Conservation (phyloP, 2,329 filamentous ascomycete genomes). For the Ustulina deusta region DNA sequence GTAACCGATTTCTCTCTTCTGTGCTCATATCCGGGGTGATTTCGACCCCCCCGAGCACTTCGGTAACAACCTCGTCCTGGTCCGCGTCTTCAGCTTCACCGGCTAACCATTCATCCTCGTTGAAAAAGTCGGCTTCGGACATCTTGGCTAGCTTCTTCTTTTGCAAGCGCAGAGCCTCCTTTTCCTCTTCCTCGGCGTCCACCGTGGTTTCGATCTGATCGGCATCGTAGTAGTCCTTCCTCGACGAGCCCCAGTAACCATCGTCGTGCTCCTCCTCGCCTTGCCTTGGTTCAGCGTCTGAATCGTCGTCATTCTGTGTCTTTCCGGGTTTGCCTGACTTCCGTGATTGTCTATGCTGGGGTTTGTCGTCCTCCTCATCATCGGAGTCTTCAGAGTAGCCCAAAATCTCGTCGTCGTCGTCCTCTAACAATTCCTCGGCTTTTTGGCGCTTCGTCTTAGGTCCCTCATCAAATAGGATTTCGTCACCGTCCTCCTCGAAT, state of each 20-base stretch:
- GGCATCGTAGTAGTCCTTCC: constrained; percentile 92
- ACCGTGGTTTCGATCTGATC: constrained; percentile 67
- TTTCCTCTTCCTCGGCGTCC: constrained; percentile 87
- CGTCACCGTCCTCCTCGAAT: constrained; percentile 88
- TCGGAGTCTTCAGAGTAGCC: constrained; percentile 71
- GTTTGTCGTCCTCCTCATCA: constrained; percentile 55
- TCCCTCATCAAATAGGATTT: constrained; percentile 85
- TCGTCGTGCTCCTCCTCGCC: constrained; percentile 64
- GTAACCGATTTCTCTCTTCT: constrained; percentile 79
- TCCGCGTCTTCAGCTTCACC: constrained; percentile 63
- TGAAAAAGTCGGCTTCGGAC: constrained; percentile 93
- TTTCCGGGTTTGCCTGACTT: constrained; percentile 45
- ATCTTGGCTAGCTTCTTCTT: constrained; percentile 91
- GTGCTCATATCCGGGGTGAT: constrained; percentile 82
- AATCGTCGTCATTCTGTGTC: constrained; percentile 45
- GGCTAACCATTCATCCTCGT: constrained; percentile 86
- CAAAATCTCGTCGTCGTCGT: constrained; percentile 72
- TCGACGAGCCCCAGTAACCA: constrained; percentile 87
- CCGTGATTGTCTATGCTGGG: constrained; percentile 61
- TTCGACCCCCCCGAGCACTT: constrained; percentile 86
- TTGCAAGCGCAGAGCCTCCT: constrained; percentile 87
- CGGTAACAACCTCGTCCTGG: constrained; percentile 76
- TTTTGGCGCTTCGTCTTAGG: constrained; percentile 82
- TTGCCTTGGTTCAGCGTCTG: constrained; percentile 63
- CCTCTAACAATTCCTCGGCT: constrained; percentile 61